Percentiles rank a stretch among this genome's conserved stretches.
Evolutionary conservation across 2,329 filamentous ascomycete genomes (phyloP).

Genomic region (Aspergillus fumigatus): DNA sequence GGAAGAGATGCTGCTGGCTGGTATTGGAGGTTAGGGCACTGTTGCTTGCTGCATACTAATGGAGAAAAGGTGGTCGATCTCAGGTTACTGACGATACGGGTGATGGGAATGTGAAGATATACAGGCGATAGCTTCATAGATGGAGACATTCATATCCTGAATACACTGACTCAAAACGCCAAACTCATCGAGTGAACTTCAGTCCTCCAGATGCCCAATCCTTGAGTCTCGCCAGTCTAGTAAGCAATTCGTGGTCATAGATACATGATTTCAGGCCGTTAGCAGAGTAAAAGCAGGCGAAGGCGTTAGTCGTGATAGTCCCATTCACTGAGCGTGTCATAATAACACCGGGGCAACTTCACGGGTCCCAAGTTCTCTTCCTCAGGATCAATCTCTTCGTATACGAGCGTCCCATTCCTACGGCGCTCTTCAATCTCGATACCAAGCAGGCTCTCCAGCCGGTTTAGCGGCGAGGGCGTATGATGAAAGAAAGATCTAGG

Average conservation of each 20-base stretch:
- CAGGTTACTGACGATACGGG: neutral
- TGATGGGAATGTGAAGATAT: neutral
- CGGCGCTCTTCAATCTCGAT: slow-evolving; percentile 14
- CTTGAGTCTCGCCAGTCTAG: neutral
- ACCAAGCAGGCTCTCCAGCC: slow-evolving; percentile 16
- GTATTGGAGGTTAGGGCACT: neutral
- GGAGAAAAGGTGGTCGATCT: neutral
- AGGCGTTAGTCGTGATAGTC: neutral
- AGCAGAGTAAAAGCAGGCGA: neutral
- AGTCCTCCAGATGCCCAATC: neutral
- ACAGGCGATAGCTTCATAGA: neutral
- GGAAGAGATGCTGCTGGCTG: neutral
- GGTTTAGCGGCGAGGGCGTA: slow-evolving; percentile 10
- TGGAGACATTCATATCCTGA: neutral
- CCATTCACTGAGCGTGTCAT: neutral
- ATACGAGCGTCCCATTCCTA: neutral
- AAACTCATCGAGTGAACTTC: neutral
- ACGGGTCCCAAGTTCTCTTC: neutral
- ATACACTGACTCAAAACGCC: neutral
- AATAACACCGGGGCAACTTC: neutral
- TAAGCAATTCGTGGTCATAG: neutral
- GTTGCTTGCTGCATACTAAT: neutral
- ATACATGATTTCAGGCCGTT: neutral
- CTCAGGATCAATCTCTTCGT: neutral
- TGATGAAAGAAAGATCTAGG: neutral